These are phyloP conservation scores for Closterium sp. DNA, from an alignment of 139 green algal genomes.

Conservation along the genomic window DNA sequence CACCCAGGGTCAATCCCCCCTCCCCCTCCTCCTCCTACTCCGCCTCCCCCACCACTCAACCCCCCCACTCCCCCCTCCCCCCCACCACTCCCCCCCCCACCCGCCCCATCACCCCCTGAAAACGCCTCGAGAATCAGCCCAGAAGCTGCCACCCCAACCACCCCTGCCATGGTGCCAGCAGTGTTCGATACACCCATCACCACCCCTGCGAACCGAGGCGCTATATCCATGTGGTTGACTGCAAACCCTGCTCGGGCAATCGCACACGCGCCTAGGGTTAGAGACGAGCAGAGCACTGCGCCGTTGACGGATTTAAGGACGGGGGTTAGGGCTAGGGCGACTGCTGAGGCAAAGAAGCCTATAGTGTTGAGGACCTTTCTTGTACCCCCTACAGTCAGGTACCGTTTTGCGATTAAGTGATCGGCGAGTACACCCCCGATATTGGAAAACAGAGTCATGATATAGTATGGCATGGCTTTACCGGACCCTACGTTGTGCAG, in stretches of 20 bases:
- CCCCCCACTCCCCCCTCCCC: not conserved
- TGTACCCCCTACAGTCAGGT: slow-evolving; percentile 58
- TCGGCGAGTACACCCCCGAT: slow-evolving; percentile 69
- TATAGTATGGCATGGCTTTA: slow-evolving; percentile 88
- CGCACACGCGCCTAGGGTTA: slow-evolving; percentile 57
- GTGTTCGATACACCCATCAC: slow-evolving; percentile 94
- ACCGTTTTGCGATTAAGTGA: slow-evolving; percentile 68
- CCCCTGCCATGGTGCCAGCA: slow-evolving; percentile 77
- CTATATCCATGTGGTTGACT: slow-evolving; percentile 88
- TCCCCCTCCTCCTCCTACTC: not conserved
- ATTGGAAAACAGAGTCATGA: slow-evolving; percentile 81
- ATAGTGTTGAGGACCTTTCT: slow-evolving; percentile 89
- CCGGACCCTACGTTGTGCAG: slow-evolving; percentile 70
- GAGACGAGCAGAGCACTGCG: slow-evolving; percentile 56
- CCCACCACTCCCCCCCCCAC: slow-evolving; percentile 18
- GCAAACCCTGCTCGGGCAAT: slow-evolving; percentile 89
- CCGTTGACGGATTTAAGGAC: slow-evolving; percentile 13
- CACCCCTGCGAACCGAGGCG: slow-evolving; percentile 86
- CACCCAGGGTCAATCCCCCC: not conserved
- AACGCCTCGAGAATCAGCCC: slow-evolving; percentile 79
- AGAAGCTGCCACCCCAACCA: slow-evolving; percentile 89
- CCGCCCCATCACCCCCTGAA: slow-evolving; percentile 35
- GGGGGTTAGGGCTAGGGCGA: slow-evolving; percentile 54
- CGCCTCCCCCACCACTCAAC: not conserved
- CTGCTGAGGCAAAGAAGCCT: slow-evolving; percentile 52